These are phyloP conservation scores for Dichotomopilus funicola DNA, from an alignment of 2,329 filamentous ascomycete species.

Conservation along the genomic window DNA sequence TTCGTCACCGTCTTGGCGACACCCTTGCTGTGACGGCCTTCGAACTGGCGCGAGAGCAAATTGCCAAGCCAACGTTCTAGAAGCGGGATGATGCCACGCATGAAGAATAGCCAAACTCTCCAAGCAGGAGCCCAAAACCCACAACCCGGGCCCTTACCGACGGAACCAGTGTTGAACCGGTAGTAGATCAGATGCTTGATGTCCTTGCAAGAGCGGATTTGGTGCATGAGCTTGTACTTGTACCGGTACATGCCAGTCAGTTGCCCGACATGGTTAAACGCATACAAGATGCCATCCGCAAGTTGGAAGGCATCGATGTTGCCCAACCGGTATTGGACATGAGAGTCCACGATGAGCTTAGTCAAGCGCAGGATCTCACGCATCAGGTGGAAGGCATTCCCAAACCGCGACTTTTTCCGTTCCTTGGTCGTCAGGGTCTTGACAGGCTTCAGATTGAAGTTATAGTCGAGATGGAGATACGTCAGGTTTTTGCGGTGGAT, in stretches of 20 bases:
- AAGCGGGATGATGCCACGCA: slow-evolving; percentile 94
- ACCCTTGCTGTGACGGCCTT: slow-evolving; percentile 96
- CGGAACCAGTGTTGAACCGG: slow-evolving; percentile 92
- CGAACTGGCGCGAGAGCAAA: slow-evolving; percentile 91
- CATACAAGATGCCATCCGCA: slow-evolving; percentile 96
- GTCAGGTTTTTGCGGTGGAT: slow-evolving; percentile 98
- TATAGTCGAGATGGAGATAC: slow-evolving; percentile 97
- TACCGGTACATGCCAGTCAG: slow-evolving; percentile 99
- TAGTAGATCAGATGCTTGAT: slow-evolving; percentile 99
- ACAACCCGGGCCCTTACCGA: slow-evolving; percentile 94
- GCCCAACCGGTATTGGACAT: slow-evolving; percentile 93
- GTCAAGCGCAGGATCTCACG: slow-evolving; percentile 92
- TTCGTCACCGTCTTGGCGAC: slow-evolving; percentile 99
- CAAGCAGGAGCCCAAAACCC: slow-evolving; percentile 99
- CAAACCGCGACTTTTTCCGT: slow-evolving; percentile 97
- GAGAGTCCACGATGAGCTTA: slow-evolving; percentile 95
- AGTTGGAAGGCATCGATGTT: slow-evolving; percentile 99
- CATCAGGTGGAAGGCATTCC: slow-evolving; percentile 99
- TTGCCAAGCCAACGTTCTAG: slow-evolving; percentile 97
- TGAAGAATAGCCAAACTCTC: slow-evolving; percentile 99
- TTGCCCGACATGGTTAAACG: slow-evolving; percentile 98
- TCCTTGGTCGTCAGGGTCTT: slow-evolving; percentile 98
- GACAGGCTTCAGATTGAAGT: slow-evolving; percentile 98
- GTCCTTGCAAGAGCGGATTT: slow-evolving; percentile 98
- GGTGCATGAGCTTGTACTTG: slow-evolving; percentile 99